Evolutionary conservation across 176 grass and related monocot species (phyloP), one percentile per base, ranked within the genome.

Genomic region (Oryza officinalis): DNA sequence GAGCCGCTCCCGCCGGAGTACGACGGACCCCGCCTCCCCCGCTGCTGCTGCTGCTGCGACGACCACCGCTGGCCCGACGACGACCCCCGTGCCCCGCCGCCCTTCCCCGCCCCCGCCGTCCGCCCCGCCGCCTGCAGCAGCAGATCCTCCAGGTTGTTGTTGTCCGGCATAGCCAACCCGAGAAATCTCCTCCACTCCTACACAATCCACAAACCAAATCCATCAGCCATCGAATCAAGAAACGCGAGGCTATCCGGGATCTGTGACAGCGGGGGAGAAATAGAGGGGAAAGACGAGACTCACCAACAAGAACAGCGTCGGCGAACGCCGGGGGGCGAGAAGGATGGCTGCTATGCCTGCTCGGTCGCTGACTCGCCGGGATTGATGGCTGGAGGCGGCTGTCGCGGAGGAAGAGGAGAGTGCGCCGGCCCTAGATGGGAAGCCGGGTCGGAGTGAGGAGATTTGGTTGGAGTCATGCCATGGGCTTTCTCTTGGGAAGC

Each of bases 101-200:
- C 60, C 23, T 9, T 22, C 6, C 49, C 85, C 35, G 79, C 85
- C 61, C 78, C 89, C 13, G 84, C 83, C 13, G 84, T 93, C 49
- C 90, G 86, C 2, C 95, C 95, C 15, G 95, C 95, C 22, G 92
- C 95, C 81, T 94, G 88, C 52, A 97, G 83, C 4, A 97, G 95
- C 84, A 95, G 52, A 52, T 93, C 87, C 38, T 98, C 90, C 35
- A 94, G 63, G 1, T 93, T 27, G 33, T 93, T 27, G 33, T 72
- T 13, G 10, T 83, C 78, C 77, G 77, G 31, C 92, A 94, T 94
- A 80, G 72, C 38, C 87, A 33, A 61, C 9, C 57, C 6, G 6
- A 77, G 11, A 10, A 7, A 20, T 17, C 59, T 60, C 13, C 23
- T 71, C 81, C 44, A 7, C 26, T 1, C 83, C 79, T 86, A 31